Evolutionary conservation across 805 yeast genomes (phyloP), one percentile per base, ranked within the genome.

Genomic region (Isabelozyma rhagii): DNA sequence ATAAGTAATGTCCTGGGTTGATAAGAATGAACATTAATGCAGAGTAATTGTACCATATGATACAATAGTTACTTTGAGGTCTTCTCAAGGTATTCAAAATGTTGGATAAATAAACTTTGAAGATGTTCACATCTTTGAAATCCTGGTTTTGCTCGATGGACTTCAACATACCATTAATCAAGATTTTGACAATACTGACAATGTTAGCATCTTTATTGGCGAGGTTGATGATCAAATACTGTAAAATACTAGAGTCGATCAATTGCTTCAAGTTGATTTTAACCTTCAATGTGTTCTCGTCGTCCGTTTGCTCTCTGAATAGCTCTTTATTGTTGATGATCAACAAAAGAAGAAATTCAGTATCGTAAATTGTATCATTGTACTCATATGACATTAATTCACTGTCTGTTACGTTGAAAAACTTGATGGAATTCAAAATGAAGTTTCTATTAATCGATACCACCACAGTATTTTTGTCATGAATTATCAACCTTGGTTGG

Each of bases 1-100:
- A 88, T 17, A 93, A 63, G 56, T 76, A 78, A 53, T 89, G 93
- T 0, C 84, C 81, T 0, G 97, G 97, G 52, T 84, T 82, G 5
- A 75, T 63, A 50, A 89, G 62, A 1, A 89, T 71, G 3, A 81
- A 79, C 4, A 82, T 68, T 39, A 90, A 62, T 46, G 79, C 76
- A 0, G 89, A 78, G 39, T 84, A 64, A 48, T 82, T 61, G 14
- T 74, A 68, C 67, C 86, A 79, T n/a, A 84, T 69, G 14, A 85
- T 53, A 8, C 8, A 9, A 31, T 13, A n/a, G 21, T 31, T 17
- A 31, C 9, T 21, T 27, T 41, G 28, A 3, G 84, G 77, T 8
- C 48, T 49, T 46, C 55, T 51, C 17, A 75, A 46, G 0, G 80
- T 72, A 56, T 67, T 63, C 44, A 80, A 57, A 21, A 79, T 64